Percentiles rank a stretch among this genome's conserved stretches.
phyloP scores from a whole-genome alignment of 371 early-diverging fungal species.

The Lichtheimia corymbifera region DNA sequence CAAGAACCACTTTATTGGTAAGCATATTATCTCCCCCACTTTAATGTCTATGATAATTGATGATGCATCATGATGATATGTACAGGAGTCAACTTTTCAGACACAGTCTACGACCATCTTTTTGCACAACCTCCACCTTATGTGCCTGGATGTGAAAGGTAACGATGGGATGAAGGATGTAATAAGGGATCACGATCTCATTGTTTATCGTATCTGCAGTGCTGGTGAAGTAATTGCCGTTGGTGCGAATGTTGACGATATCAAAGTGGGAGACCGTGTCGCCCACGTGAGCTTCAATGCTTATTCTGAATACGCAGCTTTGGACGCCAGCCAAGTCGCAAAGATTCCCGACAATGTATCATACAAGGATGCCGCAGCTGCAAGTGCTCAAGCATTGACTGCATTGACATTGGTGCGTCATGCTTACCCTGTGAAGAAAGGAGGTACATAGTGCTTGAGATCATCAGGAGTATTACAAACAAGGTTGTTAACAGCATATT shows the following conservation, averaged over 20 bases:
- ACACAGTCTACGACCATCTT: constrained; percentile 20
- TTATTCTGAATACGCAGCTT: constrained; percentile 82
- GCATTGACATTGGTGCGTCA: constrained; percentile 78
- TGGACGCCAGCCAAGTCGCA: constrained; percentile 35
- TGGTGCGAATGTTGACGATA: constrained; percentile 61
- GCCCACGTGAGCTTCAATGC: constrained; percentile 65
- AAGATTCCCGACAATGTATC: constrained; percentile 61
- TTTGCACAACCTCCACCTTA: constrained; percentile 73
- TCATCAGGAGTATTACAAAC: background rate
- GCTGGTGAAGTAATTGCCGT: constrained; percentile 81
- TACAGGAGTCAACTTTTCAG: constrained; percentile 47
- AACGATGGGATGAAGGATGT: background rate
- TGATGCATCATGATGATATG: constrained; percentile 20
- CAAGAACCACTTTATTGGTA: constrained; percentile 74
- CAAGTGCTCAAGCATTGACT: constrained; percentile 76
- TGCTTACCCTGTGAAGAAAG: constrained; percentile 73
- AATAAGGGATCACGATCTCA: too few relatives aligned
- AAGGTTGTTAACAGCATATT: background rate
- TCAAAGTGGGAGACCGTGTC: constrained; percentile 84
- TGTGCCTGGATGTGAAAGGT: constrained; percentile 81
- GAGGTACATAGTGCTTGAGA: constrained; percentile 23
- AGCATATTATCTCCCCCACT: too few relatives aligned
- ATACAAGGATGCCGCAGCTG: constrained; percentile 70
- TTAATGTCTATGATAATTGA: too few relatives aligned
- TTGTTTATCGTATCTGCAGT: constrained; percentile 15